These are phyloP conservation scores for Ceratobasidium sp. DNA, from an alignment of 1,284 basidiomycete genomes.

Conservation along the genomic window DNA sequence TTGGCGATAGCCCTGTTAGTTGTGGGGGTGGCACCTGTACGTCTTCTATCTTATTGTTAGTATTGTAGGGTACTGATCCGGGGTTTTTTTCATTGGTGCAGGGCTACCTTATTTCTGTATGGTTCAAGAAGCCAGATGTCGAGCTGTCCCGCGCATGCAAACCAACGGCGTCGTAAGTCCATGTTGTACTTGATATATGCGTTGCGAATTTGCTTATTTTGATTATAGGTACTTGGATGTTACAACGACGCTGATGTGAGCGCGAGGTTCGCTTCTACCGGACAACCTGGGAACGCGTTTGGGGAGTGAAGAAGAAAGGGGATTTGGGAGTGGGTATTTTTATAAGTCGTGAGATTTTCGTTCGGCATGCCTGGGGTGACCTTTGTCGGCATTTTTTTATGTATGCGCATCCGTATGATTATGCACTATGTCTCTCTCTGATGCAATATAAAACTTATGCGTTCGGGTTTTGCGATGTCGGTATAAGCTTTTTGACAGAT, in stretches of 20 bases:
- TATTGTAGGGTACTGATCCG: too few species aligned
- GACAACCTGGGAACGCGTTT: not conserved
- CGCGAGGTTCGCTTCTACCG: not conserved
- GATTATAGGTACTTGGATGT: not conserved
- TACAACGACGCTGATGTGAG: not conserved
- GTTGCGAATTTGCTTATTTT: not conserved
- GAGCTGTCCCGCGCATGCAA: slow-evolving; percentile 6
- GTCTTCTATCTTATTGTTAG: not conserved
- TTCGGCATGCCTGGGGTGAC: too few species aligned
- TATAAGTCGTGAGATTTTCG: too few species aligned
- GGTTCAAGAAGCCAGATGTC: not conserved
- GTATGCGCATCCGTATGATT: too few species aligned
- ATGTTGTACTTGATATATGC: not conserved
- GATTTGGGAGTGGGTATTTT: too few species aligned
- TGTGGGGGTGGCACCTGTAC: not conserved
- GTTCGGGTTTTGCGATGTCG: too few species aligned
- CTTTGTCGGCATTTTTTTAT: too few species aligned
- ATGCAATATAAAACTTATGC: too few species aligned
- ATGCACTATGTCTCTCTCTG: too few species aligned
- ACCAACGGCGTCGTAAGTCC: not conserved
- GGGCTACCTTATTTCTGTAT: not conserved
- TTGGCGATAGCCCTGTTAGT: not conserved
- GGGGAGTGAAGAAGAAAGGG: not conserved
- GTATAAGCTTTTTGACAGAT: too few species aligned
- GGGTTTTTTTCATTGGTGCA: not conserved